A percentile compares a stretch with the other conserved stretches of the same genome.
Conservation (phyloP, 2,329 filamentous ascomycete species). For the Biscogniauxia sp. region DNA sequence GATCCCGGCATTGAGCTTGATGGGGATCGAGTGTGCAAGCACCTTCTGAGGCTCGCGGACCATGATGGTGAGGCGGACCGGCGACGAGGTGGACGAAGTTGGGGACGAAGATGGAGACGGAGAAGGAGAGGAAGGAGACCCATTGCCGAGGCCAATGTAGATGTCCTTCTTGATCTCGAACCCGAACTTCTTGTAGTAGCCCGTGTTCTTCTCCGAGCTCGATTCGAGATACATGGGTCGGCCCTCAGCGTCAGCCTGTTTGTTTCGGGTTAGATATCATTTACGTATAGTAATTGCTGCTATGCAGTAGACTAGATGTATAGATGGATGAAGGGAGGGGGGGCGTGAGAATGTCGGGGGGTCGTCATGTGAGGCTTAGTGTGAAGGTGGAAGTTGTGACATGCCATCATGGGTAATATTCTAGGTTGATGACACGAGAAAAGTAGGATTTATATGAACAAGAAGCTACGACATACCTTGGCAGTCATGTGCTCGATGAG, state of each 20-base stretch:
- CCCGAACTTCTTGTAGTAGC: conserved; percentile 73
- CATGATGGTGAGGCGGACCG: conserved; percentile 75
- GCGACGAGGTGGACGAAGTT: conserved; percentile 43
- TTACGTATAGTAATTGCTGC: no score
- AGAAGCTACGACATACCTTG: conserved; percentile 45
- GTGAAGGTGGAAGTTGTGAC: no score
- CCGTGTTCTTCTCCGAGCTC: conserved; percentile 64
- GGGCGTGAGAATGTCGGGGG: no score
- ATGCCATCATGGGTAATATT: neutral
- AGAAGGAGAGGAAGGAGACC: neutral
- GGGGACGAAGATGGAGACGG: neutral
- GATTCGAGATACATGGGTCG: conserved; percentile 76
- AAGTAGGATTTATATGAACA: neutral
- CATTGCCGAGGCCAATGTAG: conserved; percentile 16
- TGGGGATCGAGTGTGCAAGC: conserved; percentile 33
- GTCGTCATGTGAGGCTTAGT: no score
- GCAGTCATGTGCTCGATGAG: conserved; percentile 68
- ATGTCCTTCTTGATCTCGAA: conserved; percentile 66
- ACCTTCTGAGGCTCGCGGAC: conserved; percentile 64
- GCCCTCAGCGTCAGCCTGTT: conserved; percentile 64
- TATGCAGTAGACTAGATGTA: no score
- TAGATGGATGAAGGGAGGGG: no score
- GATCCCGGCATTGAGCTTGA: conserved; percentile 32
- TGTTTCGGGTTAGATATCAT: neutral
- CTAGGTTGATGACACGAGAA: no score